Evolutionary conservation across 768 basidiomycete species (phyloP), one percentile per base, ranked within the genome.

Genomic region (Pulveroboletus sp.): DNA sequence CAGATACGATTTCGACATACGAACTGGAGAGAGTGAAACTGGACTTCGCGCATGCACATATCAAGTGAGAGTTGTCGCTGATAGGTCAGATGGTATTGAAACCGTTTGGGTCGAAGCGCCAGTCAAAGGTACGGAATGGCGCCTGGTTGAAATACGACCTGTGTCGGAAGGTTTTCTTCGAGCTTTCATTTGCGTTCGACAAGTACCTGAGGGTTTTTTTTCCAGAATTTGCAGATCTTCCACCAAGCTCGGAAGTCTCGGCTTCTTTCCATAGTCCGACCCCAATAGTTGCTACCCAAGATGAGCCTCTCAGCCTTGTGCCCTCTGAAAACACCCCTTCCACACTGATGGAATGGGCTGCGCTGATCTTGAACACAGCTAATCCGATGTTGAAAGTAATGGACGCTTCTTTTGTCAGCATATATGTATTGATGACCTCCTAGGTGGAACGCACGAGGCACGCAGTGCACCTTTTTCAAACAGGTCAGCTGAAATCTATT

Each of bases 331-430:
- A 31, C 16, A 20, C 14, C 41, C 61, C 80, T 1, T 87, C 87
- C n/a, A 85, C 85, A 0, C 72, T 90, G 12, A 81, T 89, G 62
- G 77, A 87, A 60, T 90, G 83, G 81, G 86, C 86, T 17, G 85
- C 87, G 6, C 69, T 89, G 7, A 86, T 92, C 43, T 72, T 92
- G 23, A 85, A 87, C 56, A 90, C 89, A 0, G 66, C 86, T 5
- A 31, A 22, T 22, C 30, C 30, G 3, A 43, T 19, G 30, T 4
- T 42, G 26, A 42, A 42, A 27, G 40, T 29, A 42, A 4, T 20
- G 16, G 22, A 12, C 4, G 13, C 12, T 13, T 29, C 3, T 29
- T 42, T 5, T 8, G 29, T 31, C 19, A 6, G 30, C 14, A 3
- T 20, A 12, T n/a, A 31, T 31, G 5, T 43, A 3, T 13, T 43